Evolutionary conservation across 2,329 filamentous ascomycete species (phyloP).

Genomic region (Fusarium veterinarium): DNA sequence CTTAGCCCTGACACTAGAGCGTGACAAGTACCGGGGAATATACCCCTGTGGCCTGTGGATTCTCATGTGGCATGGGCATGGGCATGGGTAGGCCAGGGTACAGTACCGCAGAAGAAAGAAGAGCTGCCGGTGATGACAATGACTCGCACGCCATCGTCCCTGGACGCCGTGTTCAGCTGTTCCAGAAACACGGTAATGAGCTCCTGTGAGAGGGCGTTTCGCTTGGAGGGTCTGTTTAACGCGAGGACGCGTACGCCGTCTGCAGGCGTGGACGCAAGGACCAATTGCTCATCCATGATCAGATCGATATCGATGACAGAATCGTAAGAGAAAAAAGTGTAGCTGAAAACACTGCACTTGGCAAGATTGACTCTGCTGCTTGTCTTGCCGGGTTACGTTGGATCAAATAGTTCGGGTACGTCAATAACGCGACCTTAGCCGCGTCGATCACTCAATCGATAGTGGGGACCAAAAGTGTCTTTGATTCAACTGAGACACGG

Average conservation of each 20-base stretch:
- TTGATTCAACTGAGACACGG: slow-evolving; percentile 42
- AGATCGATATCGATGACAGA: not conserved
- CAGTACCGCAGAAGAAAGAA: slow-evolving; percentile 52
- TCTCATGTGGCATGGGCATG: not conserved
- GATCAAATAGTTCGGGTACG: slow-evolving; percentile 34
- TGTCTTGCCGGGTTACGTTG: slow-evolving; percentile 12
- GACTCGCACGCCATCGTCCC: slow-evolving; percentile 47
- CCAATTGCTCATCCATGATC: slow-evolving; percentile 31
- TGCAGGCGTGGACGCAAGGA: slow-evolving; percentile 44
- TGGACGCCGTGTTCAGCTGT: slow-evolving; percentile 41
- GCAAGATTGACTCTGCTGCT: slow-evolving; percentile 3
- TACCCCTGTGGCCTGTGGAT: not conserved
- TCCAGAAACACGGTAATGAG: slow-evolving; percentile 60
- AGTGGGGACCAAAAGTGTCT: slow-evolving; percentile 10
- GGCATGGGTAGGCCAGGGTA: not conserved
- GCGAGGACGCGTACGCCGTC: slow-evolving; percentile 59
- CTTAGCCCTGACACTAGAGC: slow-evolving; percentile 7
- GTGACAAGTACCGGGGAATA: slow-evolving; percentile 17
- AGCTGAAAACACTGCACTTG: slow-evolving; percentile 4
- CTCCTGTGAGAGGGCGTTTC: slow-evolving; percentile 66
- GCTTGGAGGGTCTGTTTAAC: slow-evolving; percentile 65
- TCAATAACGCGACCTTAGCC: slow-evolving; percentile 23
- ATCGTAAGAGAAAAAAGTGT: not conserved
- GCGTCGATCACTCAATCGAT: slow-evolving; percentile 24
- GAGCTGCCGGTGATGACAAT: slow-evolving; percentile 54